These are phyloP conservation scores for Aspergillus bertholletiae DNA, from an alignment of 495 filamentous ascomycete genomes.

Conservation along the genomic window DNA sequence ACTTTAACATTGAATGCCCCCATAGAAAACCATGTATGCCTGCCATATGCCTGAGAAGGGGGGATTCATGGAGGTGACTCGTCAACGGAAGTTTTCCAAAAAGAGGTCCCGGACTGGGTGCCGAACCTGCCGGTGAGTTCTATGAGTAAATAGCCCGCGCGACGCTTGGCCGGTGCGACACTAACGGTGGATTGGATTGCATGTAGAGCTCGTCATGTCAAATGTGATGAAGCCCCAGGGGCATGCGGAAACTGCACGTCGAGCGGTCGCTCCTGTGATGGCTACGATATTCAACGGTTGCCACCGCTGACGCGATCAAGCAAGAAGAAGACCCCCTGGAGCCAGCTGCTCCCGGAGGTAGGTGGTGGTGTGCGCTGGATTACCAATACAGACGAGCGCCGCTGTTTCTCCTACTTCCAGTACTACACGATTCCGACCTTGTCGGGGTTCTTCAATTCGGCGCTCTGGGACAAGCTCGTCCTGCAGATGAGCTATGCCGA, in stretches of 20 bases:
- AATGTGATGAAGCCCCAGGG: slow-evolving; percentile 10
- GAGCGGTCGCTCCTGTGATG: neutral
- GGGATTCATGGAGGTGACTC: neutral
- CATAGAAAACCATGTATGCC: neutral
- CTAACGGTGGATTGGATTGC: neutral
- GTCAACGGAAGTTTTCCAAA: neutral
- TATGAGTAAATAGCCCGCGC: neutral
- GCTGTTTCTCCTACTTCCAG: slow-evolving; percentile 22
- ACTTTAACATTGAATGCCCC: no score
- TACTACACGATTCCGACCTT: slow-evolving; percentile 14
- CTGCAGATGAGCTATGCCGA: slow-evolving; percentile 18
- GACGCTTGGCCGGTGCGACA: neutral
- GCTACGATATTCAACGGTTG: slow-evolving; percentile 4
- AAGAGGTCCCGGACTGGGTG: slow-evolving; percentile 5
- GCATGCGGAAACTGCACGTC: slow-evolving; percentile 4
- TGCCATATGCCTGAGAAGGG: neutral
- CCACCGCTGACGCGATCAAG: neutral
- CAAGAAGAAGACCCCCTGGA: neutral
- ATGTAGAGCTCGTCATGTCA: slow-evolving; percentile 4
- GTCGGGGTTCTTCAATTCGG: slow-evolving; percentile 14
- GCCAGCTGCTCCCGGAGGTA: neutral
- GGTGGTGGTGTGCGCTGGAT: slow-evolving; percentile 6
- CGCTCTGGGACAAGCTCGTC: slow-evolving; percentile 18
- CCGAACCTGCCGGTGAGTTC: slow-evolving; percentile 12
- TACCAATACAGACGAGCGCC: slow-evolving; percentile 21